These are phyloP conservation scores for Fusarium fujikuroi DNA, from an alignment of 2,329 filamentous ascomycete species.

Conservation along the genomic window DNA sequence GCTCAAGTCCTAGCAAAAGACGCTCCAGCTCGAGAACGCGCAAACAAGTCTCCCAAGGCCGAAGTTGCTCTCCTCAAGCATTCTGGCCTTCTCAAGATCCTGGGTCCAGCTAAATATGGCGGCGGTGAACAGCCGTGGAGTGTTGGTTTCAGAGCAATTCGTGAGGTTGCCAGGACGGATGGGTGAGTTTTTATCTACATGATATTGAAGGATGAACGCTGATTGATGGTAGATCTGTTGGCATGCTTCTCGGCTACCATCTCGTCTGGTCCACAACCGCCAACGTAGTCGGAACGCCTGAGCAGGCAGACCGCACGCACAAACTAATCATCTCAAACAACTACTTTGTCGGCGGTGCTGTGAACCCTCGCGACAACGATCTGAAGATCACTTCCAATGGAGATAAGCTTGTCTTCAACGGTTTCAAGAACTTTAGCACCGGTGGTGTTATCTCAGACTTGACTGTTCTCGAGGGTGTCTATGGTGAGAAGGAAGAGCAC, in stretches of 20 bases:
- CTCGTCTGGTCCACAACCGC: conserved; percentile 17
- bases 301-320: conserved; percentile 67
- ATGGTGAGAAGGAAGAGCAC: conserved; percentile 48
- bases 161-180: conserved; percentile 72
- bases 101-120: conserved; percentile 54
- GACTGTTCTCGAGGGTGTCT: conserved; percentile 71
- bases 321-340: conserved; percentile 70
- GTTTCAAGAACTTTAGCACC: conserved; percentile 74
- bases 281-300: conserved; percentile 36
- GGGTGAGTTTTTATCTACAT: conserved; percentile 53
- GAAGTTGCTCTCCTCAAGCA: conserved; percentile 56
- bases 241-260: conserved; percentile 60
- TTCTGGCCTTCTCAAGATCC: conserved; percentile 52
- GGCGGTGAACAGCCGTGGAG: conserved; percentile 58
- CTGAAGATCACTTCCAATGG: conserved; percentile 60
- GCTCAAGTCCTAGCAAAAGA: conserved; percentile 10
- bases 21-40: conserved; percentile 48
- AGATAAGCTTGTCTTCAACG: conserved; percentile 67
- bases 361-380: conserved; percentile 71
- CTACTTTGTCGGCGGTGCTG: conserved; percentile 72
- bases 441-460: conserved; percentile 74
- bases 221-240: conserved; percentile 58
- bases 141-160: conserved; percentile 67
- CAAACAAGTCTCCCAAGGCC: conserved; percentile 54
- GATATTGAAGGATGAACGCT: fast-evolving